phyloP scores from a whole-genome alignment of 306 rosid genomes.

The Lotus japonicus region DNA sequence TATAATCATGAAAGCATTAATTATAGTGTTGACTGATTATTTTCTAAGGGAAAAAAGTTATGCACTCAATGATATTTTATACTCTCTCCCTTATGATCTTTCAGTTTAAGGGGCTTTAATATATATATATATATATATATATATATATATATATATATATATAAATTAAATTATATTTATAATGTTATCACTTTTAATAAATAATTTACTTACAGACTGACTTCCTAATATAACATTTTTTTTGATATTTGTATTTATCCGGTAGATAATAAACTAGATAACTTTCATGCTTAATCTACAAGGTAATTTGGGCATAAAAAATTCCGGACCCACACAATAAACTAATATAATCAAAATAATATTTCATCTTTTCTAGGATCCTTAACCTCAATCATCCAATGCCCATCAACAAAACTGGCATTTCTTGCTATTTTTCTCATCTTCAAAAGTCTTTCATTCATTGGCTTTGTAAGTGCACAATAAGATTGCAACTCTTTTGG shows the following conservation, averaged over 20 bases:
- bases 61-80: no score
- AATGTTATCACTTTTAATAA: no score
- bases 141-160: no score
- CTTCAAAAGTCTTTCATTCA: conserved; percentile 31
- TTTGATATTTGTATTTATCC: neutral
- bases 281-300: neutral
- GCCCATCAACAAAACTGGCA: conserved; percentile 35
- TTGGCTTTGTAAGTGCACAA: conserved; percentile 52
- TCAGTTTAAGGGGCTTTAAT: no score
- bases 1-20: no score
- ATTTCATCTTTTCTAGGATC: conserved; percentile 44
- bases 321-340: neutral
- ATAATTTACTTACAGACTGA: no score
- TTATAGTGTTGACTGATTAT: no score
- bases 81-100: no score
- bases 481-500: conserved; percentile 35
- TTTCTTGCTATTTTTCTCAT: conserved; percentile 42
- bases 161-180: no score
- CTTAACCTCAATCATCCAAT: conserved; percentile 50
- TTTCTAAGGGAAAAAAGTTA: no score
- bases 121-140: no score
- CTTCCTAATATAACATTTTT: no score
- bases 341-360: neutral
- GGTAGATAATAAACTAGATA: neutral
- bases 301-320: neutral